Conservation (phyloP, 2,329 filamentous ascomycete species). For the Helotiales sp. region DNA sequence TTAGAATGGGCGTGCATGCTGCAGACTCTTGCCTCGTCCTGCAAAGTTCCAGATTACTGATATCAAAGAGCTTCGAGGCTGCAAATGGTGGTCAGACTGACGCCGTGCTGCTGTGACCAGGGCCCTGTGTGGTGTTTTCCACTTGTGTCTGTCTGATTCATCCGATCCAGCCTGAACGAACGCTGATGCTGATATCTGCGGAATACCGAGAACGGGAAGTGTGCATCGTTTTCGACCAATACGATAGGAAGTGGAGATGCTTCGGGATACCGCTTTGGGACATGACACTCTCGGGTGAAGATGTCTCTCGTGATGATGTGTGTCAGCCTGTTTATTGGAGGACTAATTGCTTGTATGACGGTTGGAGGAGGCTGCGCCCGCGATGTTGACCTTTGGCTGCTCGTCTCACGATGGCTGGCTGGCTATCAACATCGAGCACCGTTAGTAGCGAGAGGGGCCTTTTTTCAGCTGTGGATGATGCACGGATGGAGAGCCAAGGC, state of each 20-base stretch:
- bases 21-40: not conserved
- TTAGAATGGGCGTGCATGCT: not conserved
- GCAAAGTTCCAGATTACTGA: not conserved
- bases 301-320: not conserved
- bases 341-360: not conserved
- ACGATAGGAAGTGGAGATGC: not conserved
- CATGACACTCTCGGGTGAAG: not conserved
- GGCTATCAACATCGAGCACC: not conserved
- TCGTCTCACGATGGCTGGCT: not conserved
- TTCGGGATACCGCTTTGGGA: not conserved
- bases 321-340: not conserved
- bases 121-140: not conserved
- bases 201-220: not conserved
- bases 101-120: not conserved
- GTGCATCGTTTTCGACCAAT: not conserved
- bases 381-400: too few relatives aligned
- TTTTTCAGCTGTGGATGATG: not conserved
- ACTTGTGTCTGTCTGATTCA: not conserved
- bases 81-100: not conserved
- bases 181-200: not conserved
- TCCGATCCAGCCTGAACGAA: not conserved
- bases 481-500: conserved; percentile 4
- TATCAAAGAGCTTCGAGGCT: not conserved
- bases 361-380: not conserved
- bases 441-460: not conserved